phyloP scores from a whole-genome alignment of 2,329 filamentous ascomycete species.

The Fusarium transvaalense region DNA sequence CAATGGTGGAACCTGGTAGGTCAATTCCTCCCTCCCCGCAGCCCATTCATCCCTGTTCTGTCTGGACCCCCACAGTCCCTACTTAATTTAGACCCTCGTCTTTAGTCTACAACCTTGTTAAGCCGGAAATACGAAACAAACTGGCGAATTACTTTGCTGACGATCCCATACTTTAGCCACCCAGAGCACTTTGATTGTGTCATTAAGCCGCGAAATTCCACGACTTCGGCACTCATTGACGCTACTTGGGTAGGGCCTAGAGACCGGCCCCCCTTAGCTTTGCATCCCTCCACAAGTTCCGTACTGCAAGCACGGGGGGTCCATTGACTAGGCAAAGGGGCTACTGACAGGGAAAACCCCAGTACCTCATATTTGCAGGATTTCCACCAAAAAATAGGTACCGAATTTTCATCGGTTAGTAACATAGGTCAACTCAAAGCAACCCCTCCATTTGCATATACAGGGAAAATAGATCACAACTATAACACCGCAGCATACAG shows the following conservation, averaged over 20 bases:
- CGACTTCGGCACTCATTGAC: conserved; percentile 31
- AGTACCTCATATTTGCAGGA: no score
- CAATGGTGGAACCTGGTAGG: conserved; percentile 52
- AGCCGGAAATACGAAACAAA: background rate
- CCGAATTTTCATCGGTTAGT: no score
- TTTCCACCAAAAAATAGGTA: no score
- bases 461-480: no score
- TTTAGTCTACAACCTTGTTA: background rate
- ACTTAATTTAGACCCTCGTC: background rate
- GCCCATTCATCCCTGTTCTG: background rate
- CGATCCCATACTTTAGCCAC: conserved; percentile 40
- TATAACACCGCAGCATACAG: no score
- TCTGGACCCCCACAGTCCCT: conserved; percentile 5
- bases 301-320: no score
- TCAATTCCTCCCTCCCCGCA: conserved; percentile 13
- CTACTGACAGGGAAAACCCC: no score
- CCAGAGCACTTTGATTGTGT: conserved; percentile 51
- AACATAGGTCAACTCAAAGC: no score
- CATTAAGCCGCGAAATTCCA: conserved; percentile 39
- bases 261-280: no score
- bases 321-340: no score
- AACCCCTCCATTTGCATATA: no score
- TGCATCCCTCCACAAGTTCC: no score
- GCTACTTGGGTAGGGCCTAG: background rate
- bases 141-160: conserved; percentile 3